Evolutionary conservation across 2,329 filamentous ascomycete species (phyloP).

Genomic region (Aspergillus spinulosporus): DNA sequence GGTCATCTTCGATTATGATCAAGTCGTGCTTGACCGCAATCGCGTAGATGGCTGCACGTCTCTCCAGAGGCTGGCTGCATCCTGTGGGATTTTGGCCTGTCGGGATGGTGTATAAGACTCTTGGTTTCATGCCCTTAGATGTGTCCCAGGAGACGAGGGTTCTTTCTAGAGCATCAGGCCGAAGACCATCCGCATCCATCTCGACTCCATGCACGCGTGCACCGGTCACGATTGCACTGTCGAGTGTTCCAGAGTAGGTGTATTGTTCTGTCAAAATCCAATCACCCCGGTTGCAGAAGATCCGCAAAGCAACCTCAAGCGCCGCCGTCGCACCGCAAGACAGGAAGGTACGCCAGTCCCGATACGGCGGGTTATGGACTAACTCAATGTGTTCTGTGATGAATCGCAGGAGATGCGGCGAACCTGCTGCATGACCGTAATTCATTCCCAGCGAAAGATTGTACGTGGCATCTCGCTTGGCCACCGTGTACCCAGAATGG

Average conservation of each 20-base stretch:
- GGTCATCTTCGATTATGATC: conserved; percentile 87
- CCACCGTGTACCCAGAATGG: too few relatives aligned
- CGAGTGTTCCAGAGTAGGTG: conserved; percentile 78
- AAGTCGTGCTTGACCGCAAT: conserved; percentile 82
- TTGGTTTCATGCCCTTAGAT: conserved; percentile 63
- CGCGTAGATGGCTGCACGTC: conserved; percentile 71
- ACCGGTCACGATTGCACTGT: conserved; percentile 65
- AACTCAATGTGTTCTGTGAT: conserved; percentile 64
- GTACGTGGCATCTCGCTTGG: too few relatives aligned
- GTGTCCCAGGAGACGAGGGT: conserved; percentile 67
- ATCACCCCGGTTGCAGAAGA: conserved; percentile 76
- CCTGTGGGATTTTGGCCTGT: conserved; percentile 92
- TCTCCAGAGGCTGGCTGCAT: conserved; percentile 68
- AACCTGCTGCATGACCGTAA: conserved; percentile 78
- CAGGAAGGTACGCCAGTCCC: conserved; percentile 86
- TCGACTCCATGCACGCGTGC: conserved; percentile 60
- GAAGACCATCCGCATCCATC: conserved; percentile 67
- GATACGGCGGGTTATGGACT: conserved; percentile 82
- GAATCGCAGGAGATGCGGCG: conserved; percentile 78
- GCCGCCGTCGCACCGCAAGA: conserved; percentile 83
- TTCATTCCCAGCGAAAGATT: conserved; percentile 62
- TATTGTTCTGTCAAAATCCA: conserved; percentile 85
- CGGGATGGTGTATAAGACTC: conserved; percentile 69
- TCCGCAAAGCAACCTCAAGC: conserved; percentile 77
- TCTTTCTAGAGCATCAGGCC: conserved; percentile 62